Evolutionary conservation across 805 yeast genomes (phyloP), one percentile per base, ranked within the genome.

Genomic region (Deakozyma indianensis): DNA sequence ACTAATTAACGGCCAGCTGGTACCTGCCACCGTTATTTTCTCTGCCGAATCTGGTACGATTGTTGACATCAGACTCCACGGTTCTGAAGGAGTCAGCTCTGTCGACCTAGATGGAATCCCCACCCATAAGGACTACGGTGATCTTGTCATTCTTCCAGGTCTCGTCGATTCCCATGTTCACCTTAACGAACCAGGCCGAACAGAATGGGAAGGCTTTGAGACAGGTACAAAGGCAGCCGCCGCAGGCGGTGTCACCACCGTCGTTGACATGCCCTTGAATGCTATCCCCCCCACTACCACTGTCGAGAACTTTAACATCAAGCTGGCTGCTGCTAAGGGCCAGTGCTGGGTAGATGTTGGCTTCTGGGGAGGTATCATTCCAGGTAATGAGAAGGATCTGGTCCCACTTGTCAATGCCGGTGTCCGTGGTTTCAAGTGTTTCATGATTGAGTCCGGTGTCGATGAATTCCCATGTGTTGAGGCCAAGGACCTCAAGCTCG

Each of bases 181-280:
- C 57, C 66, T 88, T 53, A 90, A 90, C 61, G 97, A 90, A 55
- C 96, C 97, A 0, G 97, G 97, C n/a, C 69, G 96, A 54, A 88
- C 96, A 1, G 95, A 87, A 50, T 88, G 97, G 97, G 97, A 88
- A 63, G 97, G 97, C 1, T 88, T 90, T 60, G 95, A 79, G n/a
- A 82, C 95, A 0, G 97, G 97, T 0, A 88, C 97, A 0, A 80
- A 80, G 58, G 83, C 95, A 1, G 96, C 96, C 0, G 94, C 94
- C 0, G 72, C 88, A 11, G 97, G 97, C 16, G 97, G 97, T 47
- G 96, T 88, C 43, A 88, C 97, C 22, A 87, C 96, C 0, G 94
- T 88, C 18, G 74, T 88, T 18, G 97, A 88, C 60, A 88, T 88
- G 97, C 97, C 97, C 0, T 67, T 88, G 58, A 88, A 88, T 62